phyloP scores from a whole-genome alignment of 768 basidiomycete species.

The Leucocoprinus leucothites region DNA sequence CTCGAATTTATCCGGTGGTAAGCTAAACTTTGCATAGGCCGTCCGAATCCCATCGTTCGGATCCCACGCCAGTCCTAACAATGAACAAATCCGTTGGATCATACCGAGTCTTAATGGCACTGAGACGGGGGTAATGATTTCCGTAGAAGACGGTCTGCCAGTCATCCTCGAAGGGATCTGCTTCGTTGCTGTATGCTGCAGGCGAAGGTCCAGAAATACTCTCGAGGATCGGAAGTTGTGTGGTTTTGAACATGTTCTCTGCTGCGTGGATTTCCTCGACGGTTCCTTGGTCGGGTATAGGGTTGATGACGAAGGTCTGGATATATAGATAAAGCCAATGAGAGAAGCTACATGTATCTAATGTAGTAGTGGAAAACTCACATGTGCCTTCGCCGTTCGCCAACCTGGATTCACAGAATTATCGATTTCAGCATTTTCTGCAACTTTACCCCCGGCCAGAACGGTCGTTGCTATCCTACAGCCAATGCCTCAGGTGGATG shows the following conservation, averaged over 20 bases:
- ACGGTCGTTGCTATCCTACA: not conserved
- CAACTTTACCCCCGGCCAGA: conserved; percentile 19
- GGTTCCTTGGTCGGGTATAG: not conserved
- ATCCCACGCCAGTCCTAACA: conserved; percentile 27
- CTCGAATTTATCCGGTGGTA: no score
- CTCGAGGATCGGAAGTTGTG: conserved; percentile 22
- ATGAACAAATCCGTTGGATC: conserved; percentile 24
- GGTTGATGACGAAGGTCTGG: not conserved
- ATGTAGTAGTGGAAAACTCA: conserved; percentile 3
- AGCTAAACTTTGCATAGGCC: conserved; percentile 21
- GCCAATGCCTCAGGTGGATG: no score
- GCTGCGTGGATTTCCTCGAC: conserved; percentile 15
- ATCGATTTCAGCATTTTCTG: conserved; percentile 28
- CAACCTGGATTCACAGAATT: conserved; percentile 33
- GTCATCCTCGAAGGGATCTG: conserved; percentile 26
- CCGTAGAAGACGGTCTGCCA: conserved; percentile 32
- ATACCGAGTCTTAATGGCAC: conserved; percentile 21
- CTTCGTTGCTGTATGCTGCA: conserved; percentile 34
- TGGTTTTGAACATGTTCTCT: conserved; percentile 20
- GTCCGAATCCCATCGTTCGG: conserved; percentile 28
- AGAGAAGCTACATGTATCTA: not conserved
- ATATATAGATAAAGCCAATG: not conserved
- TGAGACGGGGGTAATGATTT: conserved; percentile 27
- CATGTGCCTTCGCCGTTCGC: conserved; percentile 35
- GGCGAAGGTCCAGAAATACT: conserved; percentile 22